A percentile compares a stretch with the other conserved stretches of the same genome.
These are phyloP conservation scores for Microcyclospora tardicrescens DNA, from an alignment of 2,329 filamentous ascomycete species.

Conservation along the genomic window DNA sequence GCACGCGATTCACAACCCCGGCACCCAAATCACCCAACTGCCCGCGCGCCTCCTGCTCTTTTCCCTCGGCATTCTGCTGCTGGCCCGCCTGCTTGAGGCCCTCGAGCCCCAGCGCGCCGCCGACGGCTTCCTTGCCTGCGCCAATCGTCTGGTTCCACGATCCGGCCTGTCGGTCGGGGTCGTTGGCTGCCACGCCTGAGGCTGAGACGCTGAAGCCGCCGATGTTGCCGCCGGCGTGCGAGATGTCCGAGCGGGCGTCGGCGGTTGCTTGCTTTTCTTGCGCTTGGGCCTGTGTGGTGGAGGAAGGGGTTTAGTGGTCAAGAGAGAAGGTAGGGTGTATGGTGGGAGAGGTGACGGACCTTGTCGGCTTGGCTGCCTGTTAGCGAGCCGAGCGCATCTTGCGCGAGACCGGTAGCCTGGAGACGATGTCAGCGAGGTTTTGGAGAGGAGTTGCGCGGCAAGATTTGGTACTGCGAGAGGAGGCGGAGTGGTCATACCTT, in stretches of 20 bases:
- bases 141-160: conserved; percentile 85
- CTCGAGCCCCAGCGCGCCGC: conserved; percentile 62
- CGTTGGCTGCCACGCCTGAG: conserved; percentile 59
- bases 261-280: conserved; percentile 53
- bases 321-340: not conserved
- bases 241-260: conserved; percentile 55
- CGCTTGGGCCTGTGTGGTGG: conserved; percentile 36
- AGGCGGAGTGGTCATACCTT: conserved; percentile 1
- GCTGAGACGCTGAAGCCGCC: conserved; percentile 58
- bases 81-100: conserved; percentile 60
- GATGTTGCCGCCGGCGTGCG: conserved; percentile 61
- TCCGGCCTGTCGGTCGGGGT: conserved; percentile 58
- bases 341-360: conserved; percentile 23
- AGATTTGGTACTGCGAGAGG: not conserved
- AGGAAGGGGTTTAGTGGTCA: conserved; percentile 15
- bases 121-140: conserved; percentile 67
- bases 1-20: conserved; percentile 38
- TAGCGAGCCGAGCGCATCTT: conserved; percentile 57
- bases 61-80: conserved; percentile 66
- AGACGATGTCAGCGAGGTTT: not conserved
- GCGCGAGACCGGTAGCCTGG: conserved; percentile 53
- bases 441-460: not conserved
- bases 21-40: conserved; percentile 62
- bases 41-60: conserved; percentile 69
- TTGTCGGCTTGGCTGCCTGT: conserved; percentile 61